Conservation (phyloP, 208 protist species). For the Wallacemonas sp. region DNA sequence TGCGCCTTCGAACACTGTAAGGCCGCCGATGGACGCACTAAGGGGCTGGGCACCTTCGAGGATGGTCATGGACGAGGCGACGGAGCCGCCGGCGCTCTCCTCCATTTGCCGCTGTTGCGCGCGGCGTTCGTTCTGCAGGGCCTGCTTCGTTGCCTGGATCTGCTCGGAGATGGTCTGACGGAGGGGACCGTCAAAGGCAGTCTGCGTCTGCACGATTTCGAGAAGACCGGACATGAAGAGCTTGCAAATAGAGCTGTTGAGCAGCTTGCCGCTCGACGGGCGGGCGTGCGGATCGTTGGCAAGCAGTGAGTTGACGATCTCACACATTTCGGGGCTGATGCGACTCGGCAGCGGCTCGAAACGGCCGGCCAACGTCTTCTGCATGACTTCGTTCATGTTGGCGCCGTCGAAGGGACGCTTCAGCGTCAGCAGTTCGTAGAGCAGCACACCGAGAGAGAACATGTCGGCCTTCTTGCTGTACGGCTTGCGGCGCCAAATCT, state of each 20-base stretch:
- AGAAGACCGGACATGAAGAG: slow-evolving; percentile 74
- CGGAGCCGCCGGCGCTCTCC: slow-evolving; percentile 44
- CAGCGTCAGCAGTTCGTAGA: slow-evolving; percentile 88
- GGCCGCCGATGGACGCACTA: slow-evolving; percentile 45
- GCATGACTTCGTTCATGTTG: slow-evolving; percentile 76
- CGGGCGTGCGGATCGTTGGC: slow-evolving; percentile 51
- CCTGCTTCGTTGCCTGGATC: slow-evolving; percentile 66
- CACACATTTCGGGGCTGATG: slow-evolving; percentile 62
- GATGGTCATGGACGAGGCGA: slow-evolving; percentile 52
- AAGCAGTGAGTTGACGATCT: slow-evolving; percentile 57
- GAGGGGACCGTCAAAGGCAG: slow-evolving; percentile 51
- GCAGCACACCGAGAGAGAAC: slow-evolving; percentile 87
- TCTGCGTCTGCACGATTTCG: slow-evolving; percentile 77
- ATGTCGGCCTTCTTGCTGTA: slow-evolving; percentile 94
- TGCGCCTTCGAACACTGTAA: slow-evolving; percentile 62
- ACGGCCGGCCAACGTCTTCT: slow-evolving; percentile 59
- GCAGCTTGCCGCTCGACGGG: slow-evolving; percentile 62
- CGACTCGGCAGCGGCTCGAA: slow-evolving; percentile 53
- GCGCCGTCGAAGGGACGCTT: slow-evolving; percentile 78
- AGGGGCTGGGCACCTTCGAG: slow-evolving; percentile 68
- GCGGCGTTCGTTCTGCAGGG: slow-evolving; percentile 49
- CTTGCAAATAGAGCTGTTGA: slow-evolving; percentile 74
- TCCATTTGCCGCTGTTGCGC: slow-evolving; percentile 51
- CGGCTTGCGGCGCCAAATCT: slow-evolving; percentile 90
- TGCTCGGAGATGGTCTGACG: slow-evolving; percentile 60